Evolutionary conservation across 129 eudicot species (phyloP).

Genomic region (Centrapalus pauciflorus): DNA sequence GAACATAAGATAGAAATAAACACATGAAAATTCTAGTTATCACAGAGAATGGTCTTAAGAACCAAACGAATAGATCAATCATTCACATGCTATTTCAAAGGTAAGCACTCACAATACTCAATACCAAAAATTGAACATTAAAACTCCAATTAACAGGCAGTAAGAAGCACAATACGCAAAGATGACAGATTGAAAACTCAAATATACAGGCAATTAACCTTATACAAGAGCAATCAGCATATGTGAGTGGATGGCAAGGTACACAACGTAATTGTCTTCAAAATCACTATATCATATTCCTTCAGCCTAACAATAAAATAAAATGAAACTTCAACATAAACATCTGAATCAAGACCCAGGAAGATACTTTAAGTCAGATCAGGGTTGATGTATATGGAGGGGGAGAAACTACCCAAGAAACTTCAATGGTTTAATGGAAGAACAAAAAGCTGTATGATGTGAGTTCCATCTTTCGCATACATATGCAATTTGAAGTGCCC

Average conservation of each 20-base stretch:
- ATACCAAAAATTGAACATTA: not conserved
- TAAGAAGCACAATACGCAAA: too few relatives aligned
- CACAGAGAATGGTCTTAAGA: not conserved
- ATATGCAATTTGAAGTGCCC: too few relatives aligned
- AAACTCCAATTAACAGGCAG: too few relatives aligned
- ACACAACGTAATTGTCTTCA: not conserved
- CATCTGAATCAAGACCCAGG: not conserved
- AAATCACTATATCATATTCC: not conserved
- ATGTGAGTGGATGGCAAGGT: not conserved
- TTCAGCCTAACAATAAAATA: not conserved
- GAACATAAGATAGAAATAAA: too few relatives aligned
- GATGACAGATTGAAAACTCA: too few relatives aligned
- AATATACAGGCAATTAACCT: not conserved
- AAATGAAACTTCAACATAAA: not conserved
- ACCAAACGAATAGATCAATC: not conserved
- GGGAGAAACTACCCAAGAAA: too few relatives aligned
- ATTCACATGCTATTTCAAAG: not conserved
- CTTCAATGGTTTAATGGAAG: not conserved
- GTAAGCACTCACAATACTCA: not conserved
- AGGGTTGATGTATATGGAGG: too few relatives aligned
- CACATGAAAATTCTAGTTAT: too few relatives aligned
- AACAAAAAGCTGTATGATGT: too few relatives aligned
- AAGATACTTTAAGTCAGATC: too few relatives aligned
- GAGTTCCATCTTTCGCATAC: too few relatives aligned
- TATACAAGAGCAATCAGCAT: not conserved